Conservation (phyloP, 1,284 basidiomycete species). For the Melampsora americana region DNA sequence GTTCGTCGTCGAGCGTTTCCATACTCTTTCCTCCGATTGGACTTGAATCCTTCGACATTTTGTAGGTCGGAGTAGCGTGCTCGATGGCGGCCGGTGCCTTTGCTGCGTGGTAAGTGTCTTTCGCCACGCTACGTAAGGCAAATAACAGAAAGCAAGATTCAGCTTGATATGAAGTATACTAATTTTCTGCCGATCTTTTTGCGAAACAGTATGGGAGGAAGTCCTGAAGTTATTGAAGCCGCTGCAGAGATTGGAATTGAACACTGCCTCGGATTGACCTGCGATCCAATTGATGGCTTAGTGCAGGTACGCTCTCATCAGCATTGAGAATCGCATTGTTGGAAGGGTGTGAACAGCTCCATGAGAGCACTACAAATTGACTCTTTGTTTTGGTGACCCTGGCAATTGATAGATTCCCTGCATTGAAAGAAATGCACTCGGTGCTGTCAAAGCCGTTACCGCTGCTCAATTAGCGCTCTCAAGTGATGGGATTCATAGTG, state of each 20-base stretch:
- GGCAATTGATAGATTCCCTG: conserved; percentile 43
- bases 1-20: conserved; percentile 5
- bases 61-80: conserved; percentile 65
- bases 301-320: conserved; percentile 66
- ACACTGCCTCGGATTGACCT: conserved; percentile 60
- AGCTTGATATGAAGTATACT: conserved; percentile 16
- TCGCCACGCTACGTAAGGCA: conserved; percentile 69
- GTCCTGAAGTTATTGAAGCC: conserved; percentile 59
- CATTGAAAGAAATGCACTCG: conserved; percentile 76
- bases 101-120: conserved; percentile 72
- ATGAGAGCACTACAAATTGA: background rate
- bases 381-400: background rate
- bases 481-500: conserved; percentile 76
- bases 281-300: conserved; percentile 85
- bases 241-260: conserved; percentile 90
- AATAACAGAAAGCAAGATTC: conserved; percentile 67
- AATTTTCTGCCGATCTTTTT: conserved; percentile 62
- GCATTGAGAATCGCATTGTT: conserved; percentile 50
- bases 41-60: background rate
- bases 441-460: conserved; percentile 60
- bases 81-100: conserved; percentile 91
- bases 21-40: background rate
- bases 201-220: conserved; percentile 49
- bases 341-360: no score
- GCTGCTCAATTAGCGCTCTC: conserved; percentile 86